phyloP scores from a whole-genome alignment of 768 basidiomycete genomes.

The Leccinum longicurvipes region DNA sequence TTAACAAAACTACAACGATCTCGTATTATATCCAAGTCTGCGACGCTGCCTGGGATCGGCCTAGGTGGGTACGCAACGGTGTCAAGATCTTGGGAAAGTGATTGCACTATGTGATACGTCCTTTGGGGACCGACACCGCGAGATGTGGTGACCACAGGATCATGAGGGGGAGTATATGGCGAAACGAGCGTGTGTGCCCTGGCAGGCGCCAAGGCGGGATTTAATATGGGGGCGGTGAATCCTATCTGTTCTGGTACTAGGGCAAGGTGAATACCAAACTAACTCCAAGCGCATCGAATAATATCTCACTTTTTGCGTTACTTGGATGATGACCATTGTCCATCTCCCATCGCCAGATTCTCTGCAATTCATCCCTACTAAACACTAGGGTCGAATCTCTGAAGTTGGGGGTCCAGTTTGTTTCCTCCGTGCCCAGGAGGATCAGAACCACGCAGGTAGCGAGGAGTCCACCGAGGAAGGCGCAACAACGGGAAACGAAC shows the following conservation, averaged over 20 bases:
- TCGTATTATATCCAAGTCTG: slow-evolving; percentile 86
- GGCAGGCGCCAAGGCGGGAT: slow-evolving; percentile 63
- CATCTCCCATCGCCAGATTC: slow-evolving; percentile 94
- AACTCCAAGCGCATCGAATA: slow-evolving; percentile 6
- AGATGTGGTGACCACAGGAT: slow-evolving; percentile 42
- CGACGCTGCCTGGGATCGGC: slow-evolving; percentile 75
- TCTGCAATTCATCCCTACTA: slow-evolving; percentile 65
- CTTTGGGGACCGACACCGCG: slow-evolving; percentile 72
- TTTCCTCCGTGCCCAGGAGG: slow-evolving; percentile 42
- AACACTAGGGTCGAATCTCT: slow-evolving; percentile 70
- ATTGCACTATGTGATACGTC: slow-evolving; percentile 51
- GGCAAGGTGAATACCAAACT: not conserved
- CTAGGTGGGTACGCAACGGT: slow-evolving; percentile 79
- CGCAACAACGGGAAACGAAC: slow-evolving; percentile 50
- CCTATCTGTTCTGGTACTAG: slow-evolving; percentile 65
- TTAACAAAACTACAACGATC: slow-evolving; percentile 80
- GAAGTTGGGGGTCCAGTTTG: slow-evolving; percentile 34
- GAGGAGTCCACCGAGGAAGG: slow-evolving; percentile 49
- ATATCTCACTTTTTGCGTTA: slow-evolving; percentile 55
- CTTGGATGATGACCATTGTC: slow-evolving; percentile 88
- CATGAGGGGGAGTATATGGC: slow-evolving; percentile 44
- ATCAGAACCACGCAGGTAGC: slow-evolving; percentile 43
- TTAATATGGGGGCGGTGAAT: slow-evolving; percentile 49
- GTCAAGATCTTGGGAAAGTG: slow-evolving; percentile 56
- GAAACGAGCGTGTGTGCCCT: slow-evolving; percentile 45